Evolutionary conservation across 768 basidiomycete species (phyloP), one percentile per base, ranked within the genome.

Genomic region (Agrocybe chaxingu): DNA sequence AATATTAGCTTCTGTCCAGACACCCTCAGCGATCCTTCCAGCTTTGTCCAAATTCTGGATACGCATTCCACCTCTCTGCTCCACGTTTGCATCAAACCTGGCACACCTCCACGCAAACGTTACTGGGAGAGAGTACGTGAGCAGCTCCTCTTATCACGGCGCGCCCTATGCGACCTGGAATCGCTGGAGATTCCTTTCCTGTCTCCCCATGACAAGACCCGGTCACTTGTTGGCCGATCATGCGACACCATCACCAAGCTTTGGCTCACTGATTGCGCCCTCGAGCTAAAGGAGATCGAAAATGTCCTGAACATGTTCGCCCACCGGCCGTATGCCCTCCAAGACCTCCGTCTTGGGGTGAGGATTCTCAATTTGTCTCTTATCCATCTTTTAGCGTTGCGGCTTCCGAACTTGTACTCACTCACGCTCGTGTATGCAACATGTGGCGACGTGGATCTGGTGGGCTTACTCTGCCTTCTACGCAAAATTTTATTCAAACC

Each of bases 191-290:
- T 67, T 32, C 68, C 56, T 5, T 63, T 53, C 32, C 34, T 52
- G 32, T 59, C 60, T 12, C 11, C 54, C 1, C 45, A 43, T 10
- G 51, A 53, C 18, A 65, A 24, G 24, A 24, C 60, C 11, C n/a
- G 63, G 3, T 52, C 49, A 5, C 33, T 67, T 4, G 32, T 72
- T 34, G 53, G 52, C 8, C 58, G 61, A 8, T 61, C 62, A 8
- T 45, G 63, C 2, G 52, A 59, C 33, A 66, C 66, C 8, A 48
- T 70, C 31, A 62, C 54, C 3, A 45, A 51, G 7, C 61, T 72
- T 11, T 47, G 47, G 24, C 51, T 70, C 2, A 55, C 55, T 0
- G 60, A 63, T 18, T 55, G 57, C 24, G 65, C 59, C 30, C 57
- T 69, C 2, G 36, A 42, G 3, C 42, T 40, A 11, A 34, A 46